Conservation (phyloP, 768 basidiomycete species). For the Crepidotus variabilis region DNA sequence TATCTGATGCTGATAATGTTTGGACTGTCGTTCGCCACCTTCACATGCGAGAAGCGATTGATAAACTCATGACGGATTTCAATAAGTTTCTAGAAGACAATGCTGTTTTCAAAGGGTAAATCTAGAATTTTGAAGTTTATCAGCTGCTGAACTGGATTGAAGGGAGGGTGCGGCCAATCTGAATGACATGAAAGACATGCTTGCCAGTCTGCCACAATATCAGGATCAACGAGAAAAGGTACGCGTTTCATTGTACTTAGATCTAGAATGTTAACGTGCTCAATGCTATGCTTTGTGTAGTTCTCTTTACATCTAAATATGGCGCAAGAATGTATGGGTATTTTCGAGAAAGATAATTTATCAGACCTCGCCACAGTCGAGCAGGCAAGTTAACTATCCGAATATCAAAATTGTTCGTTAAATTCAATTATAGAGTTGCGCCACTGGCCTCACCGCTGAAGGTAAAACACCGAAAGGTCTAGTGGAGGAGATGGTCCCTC, state of each 20-base stretch:
- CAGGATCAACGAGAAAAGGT: constrained; percentile 96
- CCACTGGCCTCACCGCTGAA: constrained; percentile 87
- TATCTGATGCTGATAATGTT: constrained; percentile 85
- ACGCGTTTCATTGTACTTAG: neutral
- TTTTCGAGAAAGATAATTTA: constrained; percentile 87
- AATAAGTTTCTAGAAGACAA: constrained; percentile 93
- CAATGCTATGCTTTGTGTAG: constrained; percentile 34
- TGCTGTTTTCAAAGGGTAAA: constrained; percentile 89
- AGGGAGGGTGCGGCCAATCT: constrained; percentile 82
- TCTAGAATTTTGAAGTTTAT: constrained; percentile 1
- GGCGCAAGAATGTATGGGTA: constrained; percentile 95
- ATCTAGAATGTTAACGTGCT: neutral
- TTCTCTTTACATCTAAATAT: constrained; percentile 96
- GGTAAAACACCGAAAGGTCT: constrained; percentile 93
- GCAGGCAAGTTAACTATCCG: constrained; percentile 51
- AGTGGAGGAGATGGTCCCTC: constrained; percentile 98
- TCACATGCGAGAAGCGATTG: constrained; percentile 98
- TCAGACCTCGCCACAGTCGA: constrained; percentile 84
- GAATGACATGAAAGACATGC: constrained; percentile 99
- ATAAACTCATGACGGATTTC: constrained; percentile 95
- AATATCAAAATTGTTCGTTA: neutral
- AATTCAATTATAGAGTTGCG: constrained; percentile 63
- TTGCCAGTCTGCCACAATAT: constrained; percentile 90
- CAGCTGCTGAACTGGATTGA: constrained; percentile 7
- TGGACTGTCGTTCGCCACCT: constrained; percentile 94